These are phyloP conservation scores for Pythium phragmiticola DNA, from an alignment of 352 stramenopile genomes.

Conservation along the genomic window DNA sequence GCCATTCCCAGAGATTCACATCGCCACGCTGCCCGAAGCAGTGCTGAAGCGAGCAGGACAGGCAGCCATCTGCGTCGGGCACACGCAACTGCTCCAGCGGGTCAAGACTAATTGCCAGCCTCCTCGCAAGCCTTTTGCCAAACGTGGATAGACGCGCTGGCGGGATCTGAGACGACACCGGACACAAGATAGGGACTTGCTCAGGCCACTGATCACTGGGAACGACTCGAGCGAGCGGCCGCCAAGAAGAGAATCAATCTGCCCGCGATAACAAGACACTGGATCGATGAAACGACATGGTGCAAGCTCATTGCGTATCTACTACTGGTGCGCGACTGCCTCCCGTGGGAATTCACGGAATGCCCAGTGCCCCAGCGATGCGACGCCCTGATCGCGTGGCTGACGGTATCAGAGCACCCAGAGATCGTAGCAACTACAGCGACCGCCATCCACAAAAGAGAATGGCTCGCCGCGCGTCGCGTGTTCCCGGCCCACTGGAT, in stretches of 20 bases:
- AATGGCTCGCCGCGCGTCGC: background rate
- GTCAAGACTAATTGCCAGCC: background rate
- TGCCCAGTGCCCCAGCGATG: conserved; percentile 1
- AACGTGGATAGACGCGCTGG: background rate
- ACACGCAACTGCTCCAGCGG: conserved; percentile 7
- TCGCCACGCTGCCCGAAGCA: background rate
- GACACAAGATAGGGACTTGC: background rate
- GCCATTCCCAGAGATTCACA: conserved; percentile 4
- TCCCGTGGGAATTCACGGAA: background rate
- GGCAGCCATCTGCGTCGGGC: background rate
- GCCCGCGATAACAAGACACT: background rate
- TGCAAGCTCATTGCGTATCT: background rate
- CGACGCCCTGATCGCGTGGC: conserved; percentile 7
- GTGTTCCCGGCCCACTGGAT: conserved; percentile 1
- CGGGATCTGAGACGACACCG: no score
- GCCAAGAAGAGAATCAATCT: background rate
- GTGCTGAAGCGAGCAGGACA: background rate
- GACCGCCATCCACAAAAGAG: background rate
- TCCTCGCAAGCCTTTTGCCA: background rate
- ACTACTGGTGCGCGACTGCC: background rate
- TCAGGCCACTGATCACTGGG: background rate
- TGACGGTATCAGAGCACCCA: background rate
- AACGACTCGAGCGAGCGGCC: background rate
- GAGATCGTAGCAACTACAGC: background rate
- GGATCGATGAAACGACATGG: background rate